Evolutionary conservation across 495 filamentous ascomycete species (phyloP), one percentile per base, ranked within the genome.

Genomic region (Diplogelasinospora grovesii): DNA sequence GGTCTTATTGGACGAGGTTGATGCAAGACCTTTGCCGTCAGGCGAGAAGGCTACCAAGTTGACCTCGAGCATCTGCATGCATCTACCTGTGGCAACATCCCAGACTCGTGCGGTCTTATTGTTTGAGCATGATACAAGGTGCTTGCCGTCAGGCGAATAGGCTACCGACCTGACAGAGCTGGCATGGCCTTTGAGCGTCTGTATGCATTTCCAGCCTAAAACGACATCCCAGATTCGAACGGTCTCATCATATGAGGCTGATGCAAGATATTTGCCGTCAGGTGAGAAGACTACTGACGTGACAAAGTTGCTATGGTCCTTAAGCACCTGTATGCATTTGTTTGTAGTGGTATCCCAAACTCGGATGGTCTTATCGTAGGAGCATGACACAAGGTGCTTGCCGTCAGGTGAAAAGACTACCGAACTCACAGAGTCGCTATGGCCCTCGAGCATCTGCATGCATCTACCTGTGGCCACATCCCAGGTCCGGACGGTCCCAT

Each of bases 261-360:
- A 33, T 13, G 28, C 20, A 0, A 42, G 19, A 15, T 13, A 43
- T 39, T 45, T 46, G 24, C 55, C 46, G 39, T 70, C 49, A 3
- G 48, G 55, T 11, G 64, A 68, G 53, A 65, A 71, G 9, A 52
- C 53, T 2, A 66, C 53, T 6, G 26, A 52, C 35, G 13, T 46
- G 28, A 64, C 50, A 16, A 0, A 27, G 22, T 24, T 6, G 14
- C 37, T 36, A 46, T 65, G 54, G 39, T 44, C 53, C 18, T 42
- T 9, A 6, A 42, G 8, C 5, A 30, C 25, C 21, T 42, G 23
- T 9, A 14, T 29, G 8, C 11, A 35, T n/a, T 27, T 8, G 21
- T 49, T 46, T 1, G 49, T 56, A 8, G 28, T 39, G 19, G 34
- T 26, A 42, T 64, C 52, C 64, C 64, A 68, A 42, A 67, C 39